Base-by-base conservation (phyloP, 805 yeast genomes). In the Metschnikowia anglica region DNA sequence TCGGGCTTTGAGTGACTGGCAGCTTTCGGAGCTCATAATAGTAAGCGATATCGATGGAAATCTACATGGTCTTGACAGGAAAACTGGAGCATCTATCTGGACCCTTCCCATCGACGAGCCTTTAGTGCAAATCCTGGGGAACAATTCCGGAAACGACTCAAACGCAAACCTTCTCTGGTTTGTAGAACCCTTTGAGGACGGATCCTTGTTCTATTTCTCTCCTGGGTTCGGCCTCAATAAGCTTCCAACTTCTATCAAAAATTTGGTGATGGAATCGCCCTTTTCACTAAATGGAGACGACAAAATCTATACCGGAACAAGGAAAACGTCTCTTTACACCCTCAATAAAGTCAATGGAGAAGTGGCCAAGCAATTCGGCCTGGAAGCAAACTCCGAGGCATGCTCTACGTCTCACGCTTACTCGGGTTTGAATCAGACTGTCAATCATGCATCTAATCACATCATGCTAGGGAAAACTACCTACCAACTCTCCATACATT, bases 101-200 rank as follows among this genome's bases (percentile, higher is more conserved):
- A 74, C 88, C 0, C 62, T 89, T 2, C 76, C 79, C 4, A 80
- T 86, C 2, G 78, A 76, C 15, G 77, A 74, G 2, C 83, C 95
- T 0, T 64, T 85, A 40, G 87, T 85, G 9, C 62, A 66, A 23
- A 72, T 70, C 5, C 62, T 53, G 47, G 47, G 45, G 3, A 32
- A 35, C 18, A 25, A 13, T 23, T 30, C 40, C 44, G 31, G 40
- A 13, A 45, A 26, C 1, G 53, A 41, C 27, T 21, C 56, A 9
- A 53, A 48, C 7, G 48, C 63, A 5, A 67, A 66, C 47, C 59
- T 65, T 39, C 77, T 83, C 0, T 86, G 97, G 91, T 82, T 91
- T 39, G 91, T 93, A 1, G 99, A 93, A 53, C 98, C 98, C 0
- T 77, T 75, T 50, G 83, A 81, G 4, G 96, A 86, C 44, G 99